These are phyloP conservation scores for Candida argentea DNA, from an alignment of 805 yeast genomes.

Conservation along the genomic window DNA sequence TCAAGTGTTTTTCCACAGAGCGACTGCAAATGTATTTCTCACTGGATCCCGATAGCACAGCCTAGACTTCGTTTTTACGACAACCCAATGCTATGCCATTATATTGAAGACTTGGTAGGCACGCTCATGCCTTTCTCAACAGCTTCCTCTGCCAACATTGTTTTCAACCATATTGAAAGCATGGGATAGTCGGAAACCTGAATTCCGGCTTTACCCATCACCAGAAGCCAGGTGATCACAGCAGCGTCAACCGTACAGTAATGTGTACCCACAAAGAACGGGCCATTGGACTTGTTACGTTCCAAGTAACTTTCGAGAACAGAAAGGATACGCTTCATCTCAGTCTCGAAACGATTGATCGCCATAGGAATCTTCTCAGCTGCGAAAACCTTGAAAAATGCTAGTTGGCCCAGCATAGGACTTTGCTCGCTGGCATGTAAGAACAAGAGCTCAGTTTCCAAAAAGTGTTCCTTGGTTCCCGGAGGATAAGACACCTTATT, in stretches of 20 bases:
- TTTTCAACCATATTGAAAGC: constrained; percentile 32
- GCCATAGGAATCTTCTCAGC: constrained; percentile 46
- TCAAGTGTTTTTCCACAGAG: no score
- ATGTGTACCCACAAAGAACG: constrained; percentile 49
- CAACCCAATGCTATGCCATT: no score
- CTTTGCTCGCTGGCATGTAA: constrained; percentile 51
- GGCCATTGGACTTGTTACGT: constrained; percentile 26
- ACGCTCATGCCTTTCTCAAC: constrained; percentile 20
- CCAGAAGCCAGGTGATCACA: constrained; percentile 35
- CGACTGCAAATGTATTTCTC: no score
- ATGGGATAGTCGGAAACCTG: constrained; percentile 31
- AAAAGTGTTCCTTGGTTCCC: constrained; percentile 36
- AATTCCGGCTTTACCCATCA: constrained; percentile 10
- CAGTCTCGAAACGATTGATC: constrained; percentile 39
- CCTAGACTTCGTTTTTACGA: no score
- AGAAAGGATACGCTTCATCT: constrained; percentile 42
- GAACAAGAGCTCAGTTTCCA: constrained; percentile 40
- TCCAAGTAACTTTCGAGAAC: constrained; percentile 44
- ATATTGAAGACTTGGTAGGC: constrained; percentile 1
- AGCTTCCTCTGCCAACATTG: constrained; percentile 14
- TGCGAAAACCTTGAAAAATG: constrained; percentile 36
- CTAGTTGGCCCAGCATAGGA: constrained; percentile 56
- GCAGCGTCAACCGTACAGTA: constrained; percentile 51
- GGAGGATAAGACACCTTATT: constrained; percentile 31
- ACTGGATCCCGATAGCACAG: no score